Evolutionary conservation across 176 grass and related monocot species (phyloP), one percentile per base, ranked within the genome.

Genomic region (Guadua angustifolia): DNA sequence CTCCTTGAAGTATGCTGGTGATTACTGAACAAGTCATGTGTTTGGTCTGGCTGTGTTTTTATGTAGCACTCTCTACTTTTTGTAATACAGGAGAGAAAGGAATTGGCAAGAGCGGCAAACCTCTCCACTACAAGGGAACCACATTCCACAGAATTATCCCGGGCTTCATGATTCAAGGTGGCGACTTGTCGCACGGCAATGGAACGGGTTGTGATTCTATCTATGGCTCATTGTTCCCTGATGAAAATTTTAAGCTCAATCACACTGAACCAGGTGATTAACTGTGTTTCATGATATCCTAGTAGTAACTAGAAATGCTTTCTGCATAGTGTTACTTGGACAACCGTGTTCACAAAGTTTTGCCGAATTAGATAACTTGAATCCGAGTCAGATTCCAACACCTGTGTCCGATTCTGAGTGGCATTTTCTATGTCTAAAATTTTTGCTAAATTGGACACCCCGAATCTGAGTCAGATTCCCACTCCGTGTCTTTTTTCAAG

Each of bases 181-280:
- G 96, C n/a, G 96, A 95, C 85, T 94, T 94, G 71, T 94, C 93
- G 22, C 91, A 87, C 44, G 96, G 96, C 16, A 86, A 98, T 78
- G 95, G 95, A 70, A 93, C 86, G 87, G 95, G 95, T 2, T 93
- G 95, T 42, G 95, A 98, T 62, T 98, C 95, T 56, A 95, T 98
- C 70, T 98, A 98, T 45, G 93, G 93, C 72, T 51, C 60, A 11
- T 90, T 90, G 83, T 98, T 98, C 9, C 77, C 85, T 16, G 96
- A 99, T 75, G 96, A 99, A 51, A 99, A 99, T 83, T 99, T 99
- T 71, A 95, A 95, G 79, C 75, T 99, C 82, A 99, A 99, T 83
- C 96, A 99, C 77, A 99, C 91, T 11, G 96, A 93, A 58, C 96
- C 96, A 78, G 96, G 96, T 90, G 51, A 85, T 36, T 17, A 66